phyloP scores from a whole-genome alignment of 352 stramenopile genomes.

The Phytophthora citricola region DNA sequence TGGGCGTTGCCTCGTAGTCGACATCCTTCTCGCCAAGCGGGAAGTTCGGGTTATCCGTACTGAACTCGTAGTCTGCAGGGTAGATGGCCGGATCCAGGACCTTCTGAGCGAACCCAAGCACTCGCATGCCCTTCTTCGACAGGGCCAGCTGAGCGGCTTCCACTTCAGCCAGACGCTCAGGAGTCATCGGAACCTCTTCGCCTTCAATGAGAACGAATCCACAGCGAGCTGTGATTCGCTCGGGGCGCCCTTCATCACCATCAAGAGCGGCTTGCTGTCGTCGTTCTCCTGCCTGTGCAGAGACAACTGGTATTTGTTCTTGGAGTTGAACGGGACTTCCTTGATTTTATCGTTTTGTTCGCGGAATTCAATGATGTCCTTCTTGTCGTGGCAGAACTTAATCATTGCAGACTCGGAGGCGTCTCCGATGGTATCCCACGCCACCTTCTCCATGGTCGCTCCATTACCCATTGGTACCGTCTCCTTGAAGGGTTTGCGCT shows the following conservation, averaged over 20 bases:
- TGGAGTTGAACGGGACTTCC: conserved; percentile 87
- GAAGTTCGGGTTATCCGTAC: conserved; percentile 85
- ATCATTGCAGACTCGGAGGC: conserved; percentile 87
- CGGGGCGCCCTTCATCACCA: conserved; percentile 97
- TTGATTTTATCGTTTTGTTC: conserved; percentile 76
- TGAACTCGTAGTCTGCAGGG: conserved; percentile 68
- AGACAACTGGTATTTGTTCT: conserved; percentile 89
- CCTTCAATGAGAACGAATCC: conserved; percentile 73
- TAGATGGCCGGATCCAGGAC: conserved; percentile 59
- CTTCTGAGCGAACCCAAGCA: conserved; percentile 74
- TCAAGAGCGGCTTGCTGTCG: conserved; percentile 58
- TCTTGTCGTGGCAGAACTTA: conserved; percentile 87
- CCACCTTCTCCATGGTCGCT: conserved; percentile 52
- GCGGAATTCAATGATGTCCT: conserved; percentile 80
- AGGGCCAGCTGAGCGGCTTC: conserved; percentile 56
- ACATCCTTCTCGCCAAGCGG: conserved; percentile 85
- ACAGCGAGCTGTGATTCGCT: conserved; percentile 95
- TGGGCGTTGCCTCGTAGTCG: conserved; percentile 74
- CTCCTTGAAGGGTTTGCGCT: conserved; percentile 68
- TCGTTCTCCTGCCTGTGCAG: conserved; percentile 86
- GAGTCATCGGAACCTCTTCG: conserved; percentile 86
- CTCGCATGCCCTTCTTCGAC: conserved; percentile 77
- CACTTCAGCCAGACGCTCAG: conserved; percentile 88
- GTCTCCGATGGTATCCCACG: conserved; percentile 78
- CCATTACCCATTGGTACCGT: conserved; percentile 51